Conservation (phyloP, 208 protist genomes). For the Trichomonas gallinae region DNA sequence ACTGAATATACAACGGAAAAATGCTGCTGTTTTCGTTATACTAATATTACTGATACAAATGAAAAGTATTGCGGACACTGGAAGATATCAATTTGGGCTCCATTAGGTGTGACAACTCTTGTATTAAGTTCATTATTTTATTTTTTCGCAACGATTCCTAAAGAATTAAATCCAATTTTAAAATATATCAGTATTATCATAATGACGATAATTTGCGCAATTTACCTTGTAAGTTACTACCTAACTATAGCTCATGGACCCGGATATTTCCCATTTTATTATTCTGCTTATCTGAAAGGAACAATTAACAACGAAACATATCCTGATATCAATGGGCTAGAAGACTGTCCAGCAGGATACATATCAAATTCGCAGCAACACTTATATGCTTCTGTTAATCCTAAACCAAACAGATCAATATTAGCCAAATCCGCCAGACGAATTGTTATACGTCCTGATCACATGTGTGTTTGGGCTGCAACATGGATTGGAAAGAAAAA, state of each 20-base stretch:
- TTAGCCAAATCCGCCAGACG: background rate
- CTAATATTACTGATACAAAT: background rate
- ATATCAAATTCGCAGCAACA: background rate
- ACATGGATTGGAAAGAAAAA: background rate
- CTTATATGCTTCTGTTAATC: background rate
- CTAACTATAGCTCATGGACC: background rate
- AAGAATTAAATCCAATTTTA: background rate
- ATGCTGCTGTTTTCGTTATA: background rate
- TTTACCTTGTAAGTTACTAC: background rate
- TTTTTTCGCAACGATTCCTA: background rate
- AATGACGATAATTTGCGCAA: background rate
- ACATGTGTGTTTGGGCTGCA: background rate
- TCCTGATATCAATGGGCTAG: background rate
- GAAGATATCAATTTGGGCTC: background rate
- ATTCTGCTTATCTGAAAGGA: background rate
- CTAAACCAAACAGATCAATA: background rate
- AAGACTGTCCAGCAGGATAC: background rate
- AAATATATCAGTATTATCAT: background rate
- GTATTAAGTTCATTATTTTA: background rate
- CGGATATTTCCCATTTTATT: slow-evolving; percentile 17
- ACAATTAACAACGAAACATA: background rate
- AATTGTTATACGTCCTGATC: background rate
- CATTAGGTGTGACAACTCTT: background rate
- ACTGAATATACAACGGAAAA: background rate
- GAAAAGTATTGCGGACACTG: background rate